Percentiles rank a stretch among this genome's conserved stretches.
phyloP scores from a whole-genome alignment of 2,329 filamentous ascomycete species.

The Pseudocercospora pini-densiflorae region DNA sequence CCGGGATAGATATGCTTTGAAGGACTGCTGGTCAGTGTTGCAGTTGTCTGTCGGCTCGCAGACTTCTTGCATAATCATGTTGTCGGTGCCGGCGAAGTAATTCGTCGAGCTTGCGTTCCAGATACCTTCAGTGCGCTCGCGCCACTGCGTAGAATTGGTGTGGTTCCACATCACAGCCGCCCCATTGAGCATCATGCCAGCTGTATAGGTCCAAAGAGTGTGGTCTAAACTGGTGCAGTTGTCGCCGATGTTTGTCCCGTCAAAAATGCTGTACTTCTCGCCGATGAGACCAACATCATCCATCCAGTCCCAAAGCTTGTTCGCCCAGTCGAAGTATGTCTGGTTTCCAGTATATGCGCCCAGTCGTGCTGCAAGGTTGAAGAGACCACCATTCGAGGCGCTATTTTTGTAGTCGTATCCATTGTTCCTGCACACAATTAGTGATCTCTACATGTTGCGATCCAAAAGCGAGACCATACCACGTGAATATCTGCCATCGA shows the following conservation, averaged over 20 bases:
- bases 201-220: slow-evolving; percentile 54
- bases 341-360: slow-evolving; percentile 40
- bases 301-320: slow-evolving; percentile 43
- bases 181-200: slow-evolving; percentile 49
- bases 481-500: slow-evolving; percentile 44
- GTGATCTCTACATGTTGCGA: not conserved
- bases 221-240: slow-evolving; percentile 49
- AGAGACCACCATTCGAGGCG: slow-evolving; percentile 54
- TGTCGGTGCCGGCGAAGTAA: slow-evolving; percentile 44
- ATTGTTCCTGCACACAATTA: slow-evolving; percentile 34
- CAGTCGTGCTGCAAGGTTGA: slow-evolving; percentile 48
- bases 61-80: slow-evolving; percentile 50
- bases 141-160: slow-evolving; percentile 27
- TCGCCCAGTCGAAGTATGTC: slow-evolving; percentile 68
- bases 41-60: slow-evolving; percentile 48
- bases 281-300: slow-evolving; percentile 58
- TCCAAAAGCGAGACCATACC: slow-evolving; percentile 38
- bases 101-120: slow-evolving; percentile 38
- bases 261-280: slow-evolving; percentile 46
- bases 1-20: slow-evolving; percentile 48
- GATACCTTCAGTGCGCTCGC: slow-evolving; percentile 29
- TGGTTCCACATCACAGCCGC: slow-evolving; percentile 49
- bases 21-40: slow-evolving; percentile 43
- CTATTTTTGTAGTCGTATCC: slow-evolving; percentile 54
- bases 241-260: slow-evolving; percentile 47